Base-by-base conservation (phyloP, 306 rosid species). In the Oemleria cerasiformis region DNA sequence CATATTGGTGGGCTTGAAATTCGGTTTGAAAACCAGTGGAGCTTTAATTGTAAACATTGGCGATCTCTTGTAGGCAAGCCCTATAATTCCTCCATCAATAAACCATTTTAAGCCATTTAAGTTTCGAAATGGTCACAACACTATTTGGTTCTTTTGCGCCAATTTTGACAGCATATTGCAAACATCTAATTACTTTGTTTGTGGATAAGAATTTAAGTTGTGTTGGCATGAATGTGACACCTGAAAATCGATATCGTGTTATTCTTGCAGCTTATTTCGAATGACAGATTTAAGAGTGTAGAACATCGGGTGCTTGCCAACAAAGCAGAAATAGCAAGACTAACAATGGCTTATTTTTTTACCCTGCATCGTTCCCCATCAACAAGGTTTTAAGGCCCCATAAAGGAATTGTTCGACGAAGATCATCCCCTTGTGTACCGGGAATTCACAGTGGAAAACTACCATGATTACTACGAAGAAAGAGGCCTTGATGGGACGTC, bases 1-100 rank as follows among this genome's bases (percentile, higher is more conserved):
- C 68, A 73, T 5, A 41, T 85, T 5, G 86, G 86, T 14, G 88
- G 84, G 20, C 86, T 85, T 17, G 84, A 85, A 23, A 34, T 79
- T 62, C 63, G 39, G 7, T 21, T n/a, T 9, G 20, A 65, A 2
- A 66, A 76, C 63, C 23, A 81, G 9, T 81, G 88, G 88, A 17
- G 78, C 7, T 73, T 73, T 50, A n/a, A n/a, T n/a, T n/a, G 36
- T 30, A 30, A 30, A 30, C 36, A 30, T 30, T 30, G 36, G 36
- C 2, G 36, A 30, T 30, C 3, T 30, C 36, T 30, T 30, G 36
- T 4, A 30, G 36, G 36, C 36, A 4, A 30, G 36, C 36, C 36
- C 36, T 30, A 3, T 30, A 30, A 30, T 30, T 30, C 3, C 36
- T 30, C 36, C 36, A 3, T 30, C 36, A 30, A 30, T 30, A 30